Evolutionary conservation across 371 early-diverging fungal species (phyloP).

Genomic region (Mortierella sp.): DNA sequence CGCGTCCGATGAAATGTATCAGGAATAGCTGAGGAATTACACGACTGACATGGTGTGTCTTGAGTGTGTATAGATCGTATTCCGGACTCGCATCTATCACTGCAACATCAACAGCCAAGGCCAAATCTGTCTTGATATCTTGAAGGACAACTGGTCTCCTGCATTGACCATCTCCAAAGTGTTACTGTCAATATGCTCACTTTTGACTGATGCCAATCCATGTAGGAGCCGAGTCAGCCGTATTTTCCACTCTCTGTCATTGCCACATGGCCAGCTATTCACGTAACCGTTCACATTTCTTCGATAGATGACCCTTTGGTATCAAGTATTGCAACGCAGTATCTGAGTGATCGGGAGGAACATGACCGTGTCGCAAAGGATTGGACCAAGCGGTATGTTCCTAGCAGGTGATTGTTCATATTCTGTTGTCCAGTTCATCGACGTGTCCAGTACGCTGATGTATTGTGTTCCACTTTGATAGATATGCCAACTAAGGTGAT

Average conservation of each 20-base stretch:
- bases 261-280: too few relatives aligned
- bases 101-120: slow-evolving; percentile 96
- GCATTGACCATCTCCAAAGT: slow-evolving; percentile 95
- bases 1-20: too few relatives aligned
- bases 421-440: too few relatives aligned
- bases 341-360: slow-evolving; percentile 84
- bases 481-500: too few relatives aligned
- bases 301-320: slow-evolving; percentile 92
- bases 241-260: background rate
- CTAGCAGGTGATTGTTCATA: too few relatives aligned
- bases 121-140: slow-evolving; percentile 93
- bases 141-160: slow-evolving; percentile 96
- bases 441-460: too few relatives aligned
- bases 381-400: slow-evolving; percentile 86
- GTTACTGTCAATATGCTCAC: slow-evolving; percentile 86
- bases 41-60: background rate
- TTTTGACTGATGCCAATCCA: slow-evolving; percentile 94
- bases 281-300: too few relatives aligned
- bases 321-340: slow-evolving; percentile 92
- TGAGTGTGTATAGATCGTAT: slow-evolving; percentile 62
- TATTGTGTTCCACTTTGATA: too few relatives aligned
- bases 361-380: slow-evolving; percentile 93
- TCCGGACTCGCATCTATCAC: slow-evolving; percentile 94
- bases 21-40: background rate
- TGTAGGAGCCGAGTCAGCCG: slow-evolving; percentile 53